These are phyloP conservation scores for Aurinia saxatilis DNA, from an alignment of 345 rosid species.

Conservation along the genomic window DNA sequence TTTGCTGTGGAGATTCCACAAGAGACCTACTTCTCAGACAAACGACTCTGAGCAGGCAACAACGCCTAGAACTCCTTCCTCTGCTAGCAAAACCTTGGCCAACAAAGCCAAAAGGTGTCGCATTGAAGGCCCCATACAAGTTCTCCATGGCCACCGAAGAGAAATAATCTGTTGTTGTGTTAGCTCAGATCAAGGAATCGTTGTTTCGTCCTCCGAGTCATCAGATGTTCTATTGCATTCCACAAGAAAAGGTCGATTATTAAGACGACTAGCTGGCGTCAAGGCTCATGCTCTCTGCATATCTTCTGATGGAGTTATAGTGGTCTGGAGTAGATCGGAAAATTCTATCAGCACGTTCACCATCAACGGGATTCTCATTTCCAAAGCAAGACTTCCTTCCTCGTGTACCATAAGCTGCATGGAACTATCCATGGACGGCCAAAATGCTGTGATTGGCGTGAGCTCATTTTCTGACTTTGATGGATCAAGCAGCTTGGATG, in stretches of 20 bases:
- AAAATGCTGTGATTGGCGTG: slow-evolving; percentile 58
- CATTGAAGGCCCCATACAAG: slow-evolving; percentile 92
- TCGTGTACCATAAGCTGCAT: slow-evolving; percentile 68
- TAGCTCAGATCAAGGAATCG: slow-evolving; percentile 85
- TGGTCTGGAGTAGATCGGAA: slow-evolving; percentile 62
- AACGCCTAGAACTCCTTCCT: slow-evolving; percentile 34
- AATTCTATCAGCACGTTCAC: slow-evolving; percentile 61
- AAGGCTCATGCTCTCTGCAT: slow-evolving; percentile 74
- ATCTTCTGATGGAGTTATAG: slow-evolving; percentile 68
- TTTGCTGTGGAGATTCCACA: slow-evolving; percentile 78
- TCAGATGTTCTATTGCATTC: slow-evolving; percentile 81
- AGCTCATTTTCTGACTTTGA: slow-evolving; percentile 35
- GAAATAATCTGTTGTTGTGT: slow-evolving; percentile 71
- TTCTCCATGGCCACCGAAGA: slow-evolving; percentile 69
- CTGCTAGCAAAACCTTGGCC: slow-evolving; percentile 25
- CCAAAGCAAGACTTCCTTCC: slow-evolving; percentile 56
- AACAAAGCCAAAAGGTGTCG: slow-evolving; percentile 27
- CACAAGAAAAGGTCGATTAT: slow-evolving; percentile 69
- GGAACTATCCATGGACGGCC: slow-evolving; percentile 73
- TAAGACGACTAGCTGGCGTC: slow-evolving; percentile 67
- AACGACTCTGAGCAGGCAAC: slow-evolving; percentile 42
- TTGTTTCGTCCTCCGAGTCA: slow-evolving; percentile 62
- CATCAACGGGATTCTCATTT: slow-evolving; percentile 57
- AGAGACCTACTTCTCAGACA: slow-evolving; percentile 39
- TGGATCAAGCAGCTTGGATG: slow-evolving; percentile 26